Conservation (phyloP, 495 filamentous ascomycete genomes). For the Lepraria neglecta region DNA sequence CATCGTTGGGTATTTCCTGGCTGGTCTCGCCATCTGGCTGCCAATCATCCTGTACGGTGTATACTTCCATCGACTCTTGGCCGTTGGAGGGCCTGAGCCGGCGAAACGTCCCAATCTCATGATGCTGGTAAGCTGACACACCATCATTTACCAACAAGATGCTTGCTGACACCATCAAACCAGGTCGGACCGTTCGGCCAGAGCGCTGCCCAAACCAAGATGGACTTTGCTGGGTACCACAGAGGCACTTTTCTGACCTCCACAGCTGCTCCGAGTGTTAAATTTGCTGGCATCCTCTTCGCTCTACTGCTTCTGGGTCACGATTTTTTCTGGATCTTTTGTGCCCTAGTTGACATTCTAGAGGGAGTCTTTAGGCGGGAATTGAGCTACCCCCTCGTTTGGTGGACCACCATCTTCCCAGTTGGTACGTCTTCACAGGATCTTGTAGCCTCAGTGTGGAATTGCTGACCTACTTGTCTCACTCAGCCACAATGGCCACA, state of each 20-base stretch:
- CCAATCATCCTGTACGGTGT: neutral
- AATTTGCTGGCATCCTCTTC: neutral
- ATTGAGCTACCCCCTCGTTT: neutral
- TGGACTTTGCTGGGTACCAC: constrained; percentile 8
- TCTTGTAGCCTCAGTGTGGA: too few relatives aligned
- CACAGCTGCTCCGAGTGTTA: neutral
- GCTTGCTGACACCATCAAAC: neutral
- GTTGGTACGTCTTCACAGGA: neutral
- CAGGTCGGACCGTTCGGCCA: constrained; percentile 4
- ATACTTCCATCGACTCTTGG: constrained; percentile 5
- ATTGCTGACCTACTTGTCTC: neutral
- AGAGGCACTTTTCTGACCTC: neutral
- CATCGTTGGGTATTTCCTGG: constrained; percentile 1
- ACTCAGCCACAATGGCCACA: neutral
- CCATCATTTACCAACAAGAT: too few relatives aligned
- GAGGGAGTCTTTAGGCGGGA: neutral
- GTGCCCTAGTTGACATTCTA: neutral
- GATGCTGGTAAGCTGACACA: neutral
- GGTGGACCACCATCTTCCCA: constrained; percentile 6
- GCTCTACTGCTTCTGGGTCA: neutral
- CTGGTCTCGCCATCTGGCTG: neutral
- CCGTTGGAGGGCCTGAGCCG: neutral
- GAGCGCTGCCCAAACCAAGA: constrained; percentile 1
- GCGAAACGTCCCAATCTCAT: neutral
- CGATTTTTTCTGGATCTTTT: neutral